Evolutionary conservation across 2,329 filamentous ascomycete species (phyloP).

Genomic region (Fusarium vanettenii): DNA sequence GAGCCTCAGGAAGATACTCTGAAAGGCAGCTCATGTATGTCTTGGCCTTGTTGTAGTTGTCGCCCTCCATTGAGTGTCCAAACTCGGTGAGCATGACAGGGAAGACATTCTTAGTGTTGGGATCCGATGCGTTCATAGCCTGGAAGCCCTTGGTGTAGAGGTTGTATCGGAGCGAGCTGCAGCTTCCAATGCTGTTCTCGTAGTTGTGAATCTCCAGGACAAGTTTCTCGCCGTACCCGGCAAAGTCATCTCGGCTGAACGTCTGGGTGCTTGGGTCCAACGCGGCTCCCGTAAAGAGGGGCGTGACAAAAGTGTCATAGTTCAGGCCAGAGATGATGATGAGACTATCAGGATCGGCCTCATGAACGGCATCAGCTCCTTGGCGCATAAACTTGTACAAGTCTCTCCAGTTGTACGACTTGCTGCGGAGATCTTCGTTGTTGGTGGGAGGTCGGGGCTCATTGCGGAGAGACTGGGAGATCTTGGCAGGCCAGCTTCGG

Average conservation of each 20-base stretch:
- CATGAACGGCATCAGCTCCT: conserved; percentile 62
- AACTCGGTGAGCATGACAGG: conserved; percentile 63
- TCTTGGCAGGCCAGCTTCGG: conserved; percentile 28
- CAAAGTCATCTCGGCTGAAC: conserved; percentile 60
- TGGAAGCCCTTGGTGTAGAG: conserved; percentile 65
- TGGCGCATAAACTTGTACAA: conserved; percentile 65
- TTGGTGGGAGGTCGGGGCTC: conserved; percentile 60
- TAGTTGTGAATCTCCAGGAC: conserved; percentile 73
- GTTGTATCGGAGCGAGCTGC: conserved; percentile 57
- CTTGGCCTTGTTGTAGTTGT: conserved; percentile 48
- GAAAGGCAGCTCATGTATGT: conserved; percentile 65
- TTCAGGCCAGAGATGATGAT: conserved; percentile 70
- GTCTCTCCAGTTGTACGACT: conserved; percentile 65
- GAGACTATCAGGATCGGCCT: conserved; percentile 62
- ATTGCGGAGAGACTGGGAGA: conserved; percentile 59
- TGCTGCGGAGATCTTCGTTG: conserved; percentile 41
- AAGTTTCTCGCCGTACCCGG: conserved; percentile 61
- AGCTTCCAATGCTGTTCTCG: conserved; percentile 61
- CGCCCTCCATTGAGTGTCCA: conserved; percentile 61
- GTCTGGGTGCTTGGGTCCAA: conserved; percentile 58
- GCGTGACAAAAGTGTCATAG: conserved; percentile 66
- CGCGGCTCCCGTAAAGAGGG: conserved; percentile 60
- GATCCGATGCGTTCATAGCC: conserved; percentile 55
- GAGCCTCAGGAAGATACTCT: conserved; percentile 58
- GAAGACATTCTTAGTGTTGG: conserved; percentile 50